Base-by-base conservation (phyloP, 805 yeast genomes). In the Candida loeiensis region DNA sequence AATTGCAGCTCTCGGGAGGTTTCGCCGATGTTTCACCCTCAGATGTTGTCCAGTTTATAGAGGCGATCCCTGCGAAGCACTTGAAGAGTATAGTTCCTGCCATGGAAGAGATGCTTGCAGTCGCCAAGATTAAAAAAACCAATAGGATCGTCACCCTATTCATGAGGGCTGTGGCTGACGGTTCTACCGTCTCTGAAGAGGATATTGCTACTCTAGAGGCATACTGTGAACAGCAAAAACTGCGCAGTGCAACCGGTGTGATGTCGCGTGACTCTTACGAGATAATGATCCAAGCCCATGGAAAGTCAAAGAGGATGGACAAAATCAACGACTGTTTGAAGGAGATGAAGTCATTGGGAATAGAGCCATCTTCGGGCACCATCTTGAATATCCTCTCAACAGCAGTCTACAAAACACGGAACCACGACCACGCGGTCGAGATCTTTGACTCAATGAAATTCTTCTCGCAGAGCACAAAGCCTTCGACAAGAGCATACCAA, bases 381-480 rank as follows among this genome's bases (percentile, higher is more conserved):
- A 80, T 79, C 47, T 71, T 82, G 3, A 76, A 77, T 29, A 69
- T 83, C 5, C 53, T 86, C 30, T 80, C 81, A 45, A 69, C 85
- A 17, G 77, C 83, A 51, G 77, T 80, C 5, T 69, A 66, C 44
- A 69, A 76, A 39, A 53, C 70, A 37, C 64, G 55, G 42, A 74
- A 76, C 40, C 77, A 70, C 45, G 58, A 66, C 13, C 79, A 82
- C 45, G 95, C 95, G 0, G 74, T 76, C 41, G 79, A 79, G 33
- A 66, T 85, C 2, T 93, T 93, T 61, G 88, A 83, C 48, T 78
- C 87, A 45, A 80, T 93, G 89, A 91, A 88, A 55, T 91, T 86
- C 56, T 58, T 83, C 48, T 79, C 93, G 1, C 53, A 68, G 4
- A 64, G 68, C 19, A 78, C 89, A 12, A 73, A 77, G 36, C 96